Conservation (phyloP, 2,329 filamentous ascomycete genomes). For the Botrytis paeoniae region DNA sequence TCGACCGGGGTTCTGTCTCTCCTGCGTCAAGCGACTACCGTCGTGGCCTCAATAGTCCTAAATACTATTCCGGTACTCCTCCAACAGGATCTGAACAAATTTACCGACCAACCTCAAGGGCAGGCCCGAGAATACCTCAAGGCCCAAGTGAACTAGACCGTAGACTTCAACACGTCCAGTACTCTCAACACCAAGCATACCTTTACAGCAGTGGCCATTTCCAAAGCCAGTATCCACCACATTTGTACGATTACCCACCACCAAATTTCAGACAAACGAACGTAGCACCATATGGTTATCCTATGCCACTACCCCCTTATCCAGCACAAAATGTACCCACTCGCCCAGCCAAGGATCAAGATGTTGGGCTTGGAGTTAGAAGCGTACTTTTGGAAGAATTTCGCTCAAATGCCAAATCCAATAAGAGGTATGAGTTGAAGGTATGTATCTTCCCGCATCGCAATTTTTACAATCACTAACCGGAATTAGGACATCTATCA, state of each 20-base stretch:
- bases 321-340: slow-evolving; percentile 31
- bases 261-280: slow-evolving; percentile 39
- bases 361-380: slow-evolving; percentile 52
- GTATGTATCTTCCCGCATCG: slow-evolving; percentile 39
- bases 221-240: slow-evolving; percentile 41
- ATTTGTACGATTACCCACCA: slow-evolving; percentile 42
- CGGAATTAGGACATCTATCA: slow-evolving; percentile 71
- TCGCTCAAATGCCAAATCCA: slow-evolving; percentile 68
- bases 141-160: slow-evolving; percentile 33
- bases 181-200: slow-evolving; percentile 38
- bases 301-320: slow-evolving; percentile 35
- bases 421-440: slow-evolving; percentile 74
- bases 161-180: slow-evolving; percentile 33
- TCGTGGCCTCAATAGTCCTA: slow-evolving; percentile 35
- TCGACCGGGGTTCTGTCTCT: slow-evolving; percentile 34
- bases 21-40: slow-evolving; percentile 38
- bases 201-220: slow-evolving; percentile 37
- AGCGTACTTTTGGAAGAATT: slow-evolving; percentile 79
- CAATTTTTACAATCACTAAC: slow-evolving; percentile 20
- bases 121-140: slow-evolving; percentile 32
- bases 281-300: slow-evolving; percentile 38
- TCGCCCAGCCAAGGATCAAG: slow-evolving; percentile 37
- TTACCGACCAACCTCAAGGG: slow-evolving; percentile 32
- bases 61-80: slow-evolving; percentile 35
- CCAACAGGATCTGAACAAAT: slow-evolving; percentile 33